Evolutionary conservation across 495 filamentous ascomycete species (phyloP), one percentile per base, ranked within the genome.

Genomic region (Lindgomyces ingoldianus): DNA sequence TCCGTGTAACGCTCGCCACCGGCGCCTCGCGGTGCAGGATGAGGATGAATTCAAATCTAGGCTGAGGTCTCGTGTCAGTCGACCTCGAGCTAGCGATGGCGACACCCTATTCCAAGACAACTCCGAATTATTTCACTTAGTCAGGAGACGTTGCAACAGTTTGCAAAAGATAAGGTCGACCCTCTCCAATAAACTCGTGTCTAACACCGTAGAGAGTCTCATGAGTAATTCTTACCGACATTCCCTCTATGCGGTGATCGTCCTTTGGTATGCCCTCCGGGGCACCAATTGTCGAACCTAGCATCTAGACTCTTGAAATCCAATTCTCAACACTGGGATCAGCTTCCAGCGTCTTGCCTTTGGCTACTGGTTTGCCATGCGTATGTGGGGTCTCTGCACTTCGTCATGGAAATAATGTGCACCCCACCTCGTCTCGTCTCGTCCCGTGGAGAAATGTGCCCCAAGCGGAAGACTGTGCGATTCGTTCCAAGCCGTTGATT

Each of bases 351-450:
- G n/a, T 36, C 27, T 50, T 22, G 26, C 26, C 24, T 26, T n/a
- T 8, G 3, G 12, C 27, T 41, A 49, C 30, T 42, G 25, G 58
- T 46, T 33, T 44, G 9, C 48, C 29, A 26, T 27, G 29, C 48
- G 30, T 18, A 6, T 61, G 47, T 53, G 58, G 58, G 58, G 58
- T 61, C 58, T 61, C 58, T 47, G 24, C 58, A 61, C 6, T 49
- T 19, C 39, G 33, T 42, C 58, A 24, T 61, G 57, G 57, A 39
- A 60, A 60, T 60, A 60, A 58, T n/a, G 41, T 49, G 57, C 24
- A 49, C 44, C 44, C 46, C 46, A 60, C 44, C 47, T 1, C 25
- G 10, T 11, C 26, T 52, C 22, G 10, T 29, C 49, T 48, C 45
- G 44, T 49, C 57, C 27, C 24, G 33, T 27, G 57, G 24, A 60